Percentiles rank a stretch among this genome's conserved stretches.
These are phyloP conservation scores for Entomortierella chlamydospora DNA, from an alignment of 192 early-diverging fungal species.

Conservation along the genomic window DNA sequence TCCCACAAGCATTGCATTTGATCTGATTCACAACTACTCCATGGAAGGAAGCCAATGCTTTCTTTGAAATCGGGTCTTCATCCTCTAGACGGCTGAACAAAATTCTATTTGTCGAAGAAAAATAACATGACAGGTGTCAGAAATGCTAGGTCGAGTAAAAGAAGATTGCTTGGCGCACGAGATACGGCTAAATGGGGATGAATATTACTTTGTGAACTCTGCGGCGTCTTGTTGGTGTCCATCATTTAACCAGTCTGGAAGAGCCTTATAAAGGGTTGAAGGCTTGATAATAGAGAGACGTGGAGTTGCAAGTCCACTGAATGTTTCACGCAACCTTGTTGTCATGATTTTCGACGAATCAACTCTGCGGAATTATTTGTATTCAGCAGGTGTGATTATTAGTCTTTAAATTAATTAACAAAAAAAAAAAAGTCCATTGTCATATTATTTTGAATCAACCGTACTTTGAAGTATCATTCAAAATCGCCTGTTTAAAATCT, in stretches of 20 bases:
- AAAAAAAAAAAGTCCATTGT: too few relatives aligned
- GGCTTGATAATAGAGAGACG: conserved; percentile 37
- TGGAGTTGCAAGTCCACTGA: conserved; percentile 25
- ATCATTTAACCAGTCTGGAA: conserved; percentile 46
- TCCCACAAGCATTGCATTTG: conserved; percentile 27
- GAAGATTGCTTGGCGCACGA: too few relatives aligned
- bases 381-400: background rate
- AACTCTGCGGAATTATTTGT: conserved; percentile 7
- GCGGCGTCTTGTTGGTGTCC: conserved; percentile 50
- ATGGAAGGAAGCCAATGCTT: conserved; percentile 30
- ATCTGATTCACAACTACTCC: conserved; percentile 41
- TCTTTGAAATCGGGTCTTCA: conserved; percentile 26
- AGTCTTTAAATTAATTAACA: background rate
- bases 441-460: too few relatives aligned
- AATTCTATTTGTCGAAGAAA: conserved; percentile 17
- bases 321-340: conserved; percentile 24
- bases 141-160: background rate
- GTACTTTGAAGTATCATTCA: conserved; percentile 24
- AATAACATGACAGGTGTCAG: background rate
- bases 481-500: conserved; percentile 24
- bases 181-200: too few relatives aligned
- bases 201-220: conserved; percentile 39
- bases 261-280: conserved; percentile 23
- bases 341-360: conserved; percentile 19
- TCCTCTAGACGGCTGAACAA: conserved; percentile 40